Base-by-base conservation (phyloP, 306 rosid genomes). In the Inga leiocalycina region DNA sequence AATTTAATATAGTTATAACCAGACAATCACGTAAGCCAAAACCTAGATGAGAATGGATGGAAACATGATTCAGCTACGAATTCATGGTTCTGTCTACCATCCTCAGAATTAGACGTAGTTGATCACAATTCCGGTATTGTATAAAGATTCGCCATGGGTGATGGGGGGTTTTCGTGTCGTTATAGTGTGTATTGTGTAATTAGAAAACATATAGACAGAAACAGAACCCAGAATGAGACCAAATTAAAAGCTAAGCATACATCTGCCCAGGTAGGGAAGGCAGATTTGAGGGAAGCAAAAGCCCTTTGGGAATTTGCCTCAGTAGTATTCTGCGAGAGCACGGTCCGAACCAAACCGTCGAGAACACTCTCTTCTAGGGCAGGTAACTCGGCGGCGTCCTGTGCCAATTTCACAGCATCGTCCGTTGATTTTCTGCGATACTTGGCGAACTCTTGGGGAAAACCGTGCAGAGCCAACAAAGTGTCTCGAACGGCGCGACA, bases 301-400 rank as follows among this genome's bases (percentile, higher is more conserved):
- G 98, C 98, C 86, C 79, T 89, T 15, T 82, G 87, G 8, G 90
- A 89, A 86, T 91, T 91, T 24, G 56, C 81, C 5, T 95, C 98
- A 2, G 98, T 93, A 11, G 98, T 95, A 83, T 93, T 95, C 88
- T 95, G 98, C 1, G 98, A 95, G 56, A 95, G 90, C 80, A 95
- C 88, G 43, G 94, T 95, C 73, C 87, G 92, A 78, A 95, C 91
- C 67, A 95, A 81, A 45, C 98, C 96, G 81, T 95, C 98, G 79
- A 95, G 91, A 75, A 95, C 95, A 52, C 76, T 88, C 89, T 91
- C 92, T 12, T 89, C 92, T 13, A 4, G n/a, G 76, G 13, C 59
- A 46, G 17, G 57, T 46, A 22, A 72, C 9, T 4, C 59, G 14
- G 57, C 1, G 14, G 12, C 39, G 39, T 45, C 39, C 10, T 22